Percentiles rank a stretch among this genome's conserved stretches.
Evolutionary conservation across 2,329 filamentous ascomycete species (phyloP).

Genomic region (Apiospora kogelbergensis): DNA sequence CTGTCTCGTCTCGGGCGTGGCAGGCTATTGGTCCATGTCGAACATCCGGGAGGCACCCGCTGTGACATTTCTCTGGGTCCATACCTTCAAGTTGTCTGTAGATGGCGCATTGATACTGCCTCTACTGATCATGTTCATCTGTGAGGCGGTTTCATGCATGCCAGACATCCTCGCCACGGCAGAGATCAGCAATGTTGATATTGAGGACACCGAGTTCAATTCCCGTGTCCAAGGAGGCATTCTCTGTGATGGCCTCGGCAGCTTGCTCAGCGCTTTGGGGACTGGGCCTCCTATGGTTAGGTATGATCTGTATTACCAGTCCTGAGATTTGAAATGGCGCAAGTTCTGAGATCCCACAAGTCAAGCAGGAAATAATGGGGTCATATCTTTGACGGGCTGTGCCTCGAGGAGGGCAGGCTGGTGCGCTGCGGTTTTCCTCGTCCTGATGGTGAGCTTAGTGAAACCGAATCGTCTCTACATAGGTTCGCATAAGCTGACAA

Average conservation of each 20-base stretch:
- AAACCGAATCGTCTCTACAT: not conserved
- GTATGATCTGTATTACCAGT: not conserved
- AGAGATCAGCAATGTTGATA: slow-evolving; percentile 42
- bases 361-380: slow-evolving; percentile 70
- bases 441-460: slow-evolving; percentile 53
- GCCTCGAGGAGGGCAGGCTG: slow-evolving; percentile 69
- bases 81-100: slow-evolving; percentile 64
- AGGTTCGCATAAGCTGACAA: not conserved
- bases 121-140: slow-evolving; percentile 63
- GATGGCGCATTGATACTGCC: slow-evolving; percentile 68
- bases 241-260: slow-evolving; percentile 65
- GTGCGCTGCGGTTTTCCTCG: slow-evolving; percentile 63
- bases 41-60: slow-evolving; percentile 61
- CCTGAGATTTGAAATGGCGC: not conserved
- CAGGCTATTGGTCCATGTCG: slow-evolving; percentile 62
- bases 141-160: slow-evolving; percentile 63
- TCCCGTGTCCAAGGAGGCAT: slow-evolving; percentile 70
- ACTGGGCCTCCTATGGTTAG: slow-evolving; percentile 66
- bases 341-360: slow-evolving; percentile 30
- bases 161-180: slow-evolving; percentile 63
- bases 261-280: slow-evolving; percentile 60
- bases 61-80: slow-evolving; percentile 69
- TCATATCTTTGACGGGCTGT: slow-evolving; percentile 66
- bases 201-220: slow-evolving; percentile 64
- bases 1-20: slow-evolving; percentile 66